Base-by-base conservation (phyloP, 1,284 basidiomycete species). In the Takashimella tepidaria region DNA sequence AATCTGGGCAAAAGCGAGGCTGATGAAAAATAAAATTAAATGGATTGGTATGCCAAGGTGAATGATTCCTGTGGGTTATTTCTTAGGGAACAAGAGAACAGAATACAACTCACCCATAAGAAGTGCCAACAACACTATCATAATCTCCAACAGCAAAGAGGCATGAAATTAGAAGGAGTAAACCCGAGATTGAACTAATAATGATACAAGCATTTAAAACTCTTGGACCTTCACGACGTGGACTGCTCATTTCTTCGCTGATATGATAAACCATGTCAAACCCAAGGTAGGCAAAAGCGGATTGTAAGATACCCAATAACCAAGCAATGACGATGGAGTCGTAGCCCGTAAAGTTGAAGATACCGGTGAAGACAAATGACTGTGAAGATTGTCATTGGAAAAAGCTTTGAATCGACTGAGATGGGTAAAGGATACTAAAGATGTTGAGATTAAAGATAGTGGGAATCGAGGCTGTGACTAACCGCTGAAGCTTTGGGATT, bases 301-400 rank as follows among this genome's bases (percentile, higher is more conserved):
- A 59, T 45, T 59, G 60, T n/a, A 62, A 44, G 6, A 62, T 50
- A 42, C 60, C 57, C 41, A 62, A 55, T 8, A 57, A 49, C 56
- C 56, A 57, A 16, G 77, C 74, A 12, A 76, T 70, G 16, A 73
- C 75, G 26, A 55, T 55, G 42, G 72, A 64, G 43, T 72, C 66
- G 75, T 75, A 79, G 6, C 77, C 77, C 0, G 76, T 77, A 37
- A 56, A 26, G 61, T 78, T 78, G 45, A 65, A 56, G 20, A 64
- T 69, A 2, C 61, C 59, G 2, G 60, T 63, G 53, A 78, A 79
- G 8, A 78, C 77, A 51, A 74, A 77, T 3, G 60, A 49, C 55
- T 76, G 40, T 67, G 31, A 37, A 37, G 31, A 37, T n/a, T n/a
- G n/a, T n/a, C n/a, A n/a, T n/a, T n/a, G n/a, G n/a, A n/a, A n/a